Percentiles rank a stretch among this genome's conserved stretches.
Conservation (phyloP, 306 rosid species). For the Rosa lucieae region DNA sequence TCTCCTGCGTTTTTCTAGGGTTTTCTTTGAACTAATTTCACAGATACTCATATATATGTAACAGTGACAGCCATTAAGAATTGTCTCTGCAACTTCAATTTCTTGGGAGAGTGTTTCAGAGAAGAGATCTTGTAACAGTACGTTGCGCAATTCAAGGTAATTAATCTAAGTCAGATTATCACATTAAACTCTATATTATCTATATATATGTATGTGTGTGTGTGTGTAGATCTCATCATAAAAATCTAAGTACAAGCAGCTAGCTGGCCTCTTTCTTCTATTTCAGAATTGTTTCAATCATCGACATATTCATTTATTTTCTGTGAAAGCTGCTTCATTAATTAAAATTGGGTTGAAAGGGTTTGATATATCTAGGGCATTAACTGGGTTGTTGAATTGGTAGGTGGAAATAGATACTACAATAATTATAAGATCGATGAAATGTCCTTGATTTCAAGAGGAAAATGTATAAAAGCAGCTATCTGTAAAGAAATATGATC, state of each 20-base stretch:
- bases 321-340: not conserved
- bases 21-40: constrained; percentile 40
- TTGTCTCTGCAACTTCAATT: not conserved
- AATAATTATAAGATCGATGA: not conserved
- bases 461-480: not conserved
- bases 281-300: not conserved
- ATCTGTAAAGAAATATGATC: not conserved
- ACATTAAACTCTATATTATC: not conserved
- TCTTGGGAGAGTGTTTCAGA: not conserved
- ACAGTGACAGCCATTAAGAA: constrained; percentile 32
- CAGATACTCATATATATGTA: constrained; percentile 22
- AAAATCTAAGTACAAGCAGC: not conserved
- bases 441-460: not conserved
- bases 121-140: not conserved
- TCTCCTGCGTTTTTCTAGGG: constrained; percentile 45
- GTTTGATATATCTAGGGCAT: constrained; percentile 1
- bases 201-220: not conserved
- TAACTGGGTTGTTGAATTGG: not conserved
- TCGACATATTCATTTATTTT: not conserved
- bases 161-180: not conserved
- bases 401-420: not conserved
- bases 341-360: not conserved
- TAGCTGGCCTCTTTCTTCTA: not conserved
- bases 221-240: not conserved
- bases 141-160: not conserved